Conservation (phyloP, 2,329 filamentous ascomycete species). For the Dothideomycetes sp. region DNA sequence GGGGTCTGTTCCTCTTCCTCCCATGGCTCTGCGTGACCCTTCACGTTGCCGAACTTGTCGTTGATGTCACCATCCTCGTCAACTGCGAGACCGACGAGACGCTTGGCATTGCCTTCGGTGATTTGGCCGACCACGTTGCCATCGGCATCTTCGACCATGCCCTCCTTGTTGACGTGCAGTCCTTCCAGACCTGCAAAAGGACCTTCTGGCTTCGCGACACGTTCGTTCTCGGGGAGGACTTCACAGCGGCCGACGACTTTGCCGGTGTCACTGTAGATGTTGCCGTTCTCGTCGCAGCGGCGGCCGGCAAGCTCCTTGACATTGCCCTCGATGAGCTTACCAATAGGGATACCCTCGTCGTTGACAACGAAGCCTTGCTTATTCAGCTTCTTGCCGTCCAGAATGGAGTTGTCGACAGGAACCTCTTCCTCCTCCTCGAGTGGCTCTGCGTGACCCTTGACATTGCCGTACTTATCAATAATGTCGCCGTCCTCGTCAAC, state of each 20-base stretch:
- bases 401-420: conserved; percentile 38
- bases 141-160: conserved; percentile 57
- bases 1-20: conserved; percentile 37
- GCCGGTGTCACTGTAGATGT: conserved; percentile 45
- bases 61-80: conserved; percentile 76
- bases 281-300: conserved; percentile 44
- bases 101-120: conserved; percentile 58
- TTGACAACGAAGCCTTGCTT: conserved; percentile 48
- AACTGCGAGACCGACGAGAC: conserved; percentile 60
- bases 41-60: conserved; percentile 60
- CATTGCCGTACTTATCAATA: conserved; percentile 50
- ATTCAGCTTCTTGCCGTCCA: conserved; percentile 45
- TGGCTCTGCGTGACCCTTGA: conserved; percentile 49
- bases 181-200: conserved; percentile 57
- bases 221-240: conserved; percentile 46
- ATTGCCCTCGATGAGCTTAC: conserved; percentile 45
- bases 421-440: conserved; percentile 34
- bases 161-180: conserved; percentile 57
- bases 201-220: conserved; percentile 47
- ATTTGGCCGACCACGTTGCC: conserved; percentile 65
- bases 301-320: conserved; percentile 44
- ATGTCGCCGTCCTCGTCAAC: conserved; percentile 55
- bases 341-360: conserved; percentile 42
- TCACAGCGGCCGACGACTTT: conserved; percentile 47
- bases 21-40: conserved; percentile 48